phyloP scores from a whole-genome alignment of 495 filamentous ascomycete species.

The Hyaloscypha bicolor region DNA sequence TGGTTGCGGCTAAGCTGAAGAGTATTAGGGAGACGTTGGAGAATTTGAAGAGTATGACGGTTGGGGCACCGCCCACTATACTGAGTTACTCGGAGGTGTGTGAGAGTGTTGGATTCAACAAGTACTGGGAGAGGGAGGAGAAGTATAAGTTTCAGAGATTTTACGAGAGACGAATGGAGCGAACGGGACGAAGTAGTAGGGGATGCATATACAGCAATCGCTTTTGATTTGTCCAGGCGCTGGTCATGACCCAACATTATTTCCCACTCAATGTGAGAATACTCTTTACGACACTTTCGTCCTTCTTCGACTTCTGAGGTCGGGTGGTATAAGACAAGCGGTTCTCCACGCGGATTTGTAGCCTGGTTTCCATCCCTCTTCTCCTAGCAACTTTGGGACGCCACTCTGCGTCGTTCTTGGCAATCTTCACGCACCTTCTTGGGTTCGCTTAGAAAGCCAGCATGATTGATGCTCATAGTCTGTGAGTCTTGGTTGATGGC shows the following conservation, averaged over 20 bases:
- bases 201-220: not conserved
- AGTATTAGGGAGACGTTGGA: conserved; percentile 42
- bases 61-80: conserved; percentile 37
- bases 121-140: conserved; percentile 41
- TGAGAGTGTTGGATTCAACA: conserved; percentile 44
- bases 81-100: conserved; percentile 42
- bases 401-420: too few relatives aligned
- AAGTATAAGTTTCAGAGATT: conserved; percentile 17
- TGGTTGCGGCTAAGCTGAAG: conserved; percentile 46
- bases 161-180: conserved; percentile 10
- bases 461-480: too few relatives aligned
- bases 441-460: too few relatives aligned
- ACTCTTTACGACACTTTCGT: too few relatives aligned
- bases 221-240: not conserved
- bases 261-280: not conserved
- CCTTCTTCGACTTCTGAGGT: too few relatives aligned
- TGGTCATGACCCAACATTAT: not conserved
- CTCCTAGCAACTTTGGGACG: too few relatives aligned
- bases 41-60: conserved; percentile 34
- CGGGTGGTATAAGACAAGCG: too few relatives aligned
- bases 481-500: too few relatives aligned
- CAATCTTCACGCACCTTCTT: too few relatives aligned
- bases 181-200: not conserved
- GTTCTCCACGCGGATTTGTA: too few relatives aligned
- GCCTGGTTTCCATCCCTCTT: too few relatives aligned